Base-by-base conservation (phyloP, 495 filamentous ascomycete species). In the Copromyces sp. region DNA sequence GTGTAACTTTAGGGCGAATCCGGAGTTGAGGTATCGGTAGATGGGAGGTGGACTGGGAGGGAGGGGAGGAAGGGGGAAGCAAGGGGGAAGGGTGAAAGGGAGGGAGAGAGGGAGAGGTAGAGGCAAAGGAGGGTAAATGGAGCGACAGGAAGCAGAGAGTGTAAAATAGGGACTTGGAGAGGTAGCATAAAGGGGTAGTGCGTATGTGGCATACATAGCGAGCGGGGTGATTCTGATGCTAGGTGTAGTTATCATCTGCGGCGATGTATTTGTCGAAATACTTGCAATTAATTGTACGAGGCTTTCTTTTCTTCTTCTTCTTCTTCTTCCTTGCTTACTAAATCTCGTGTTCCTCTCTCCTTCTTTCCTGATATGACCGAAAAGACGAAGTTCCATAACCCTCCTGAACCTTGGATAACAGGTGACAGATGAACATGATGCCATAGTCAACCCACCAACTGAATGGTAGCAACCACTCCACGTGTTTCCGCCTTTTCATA, bases 1-100 rank as follows among this genome's bases (percentile, higher is more conserved):
- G 75, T 99, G 95, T 83, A 88, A 88, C 76, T 83, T 82, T 65
- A 76, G 81, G 73, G 81, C 81, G 32, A 85, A 85, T 70, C 83
- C 83, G 69, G 84, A 86, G 79, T 68, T 86, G 76, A 83, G 81
- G 71, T 86, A 86, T 75, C 78, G 74, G 20, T 85, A 73, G 42
- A 20, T 11, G 20, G 59, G 61, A 39, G 39, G 37, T 45, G 24
- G 11, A 17, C 24, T 24, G 17, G 45, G 20, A 20, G 12, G 32
- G 59, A 68, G 8, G 71, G 38, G 7, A 6, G 17, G 72, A 9
- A 16, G 44, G 41, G 12, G 20, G 39, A 29, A 37, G 68, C 24
- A 72, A n/a, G 35, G 32, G 20, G 3, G 41, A 12, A 41, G 39
- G 29, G 24, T 24, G 24, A 24, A 24, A 29, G 9, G 7, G 24